A percentile compares a stretch with the other conserved stretches of the same genome.
These are phyloP conservation scores for Phylloporus arenicola DNA, from an alignment of 768 basidiomycete genomes.

Conservation along the genomic window DNA sequence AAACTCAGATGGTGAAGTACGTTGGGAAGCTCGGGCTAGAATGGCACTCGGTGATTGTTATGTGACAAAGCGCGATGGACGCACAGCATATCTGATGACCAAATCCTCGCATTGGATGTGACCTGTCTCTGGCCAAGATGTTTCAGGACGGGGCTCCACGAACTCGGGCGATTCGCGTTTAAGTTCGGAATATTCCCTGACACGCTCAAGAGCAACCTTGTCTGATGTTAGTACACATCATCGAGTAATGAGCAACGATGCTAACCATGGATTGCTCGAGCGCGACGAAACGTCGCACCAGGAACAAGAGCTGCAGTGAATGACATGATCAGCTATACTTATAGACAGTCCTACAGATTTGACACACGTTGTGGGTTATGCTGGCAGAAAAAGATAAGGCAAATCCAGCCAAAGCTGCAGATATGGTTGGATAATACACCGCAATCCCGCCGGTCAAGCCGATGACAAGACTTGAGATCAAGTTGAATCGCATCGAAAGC, in stretches of 20 bases:
- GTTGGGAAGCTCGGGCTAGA: conserved; percentile 77
- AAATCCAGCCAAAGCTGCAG: conserved; percentile 81
- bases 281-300: conserved; percentile 78
- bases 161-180: conserved; percentile 76
- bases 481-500: conserved; percentile 83
- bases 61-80: conserved; percentile 20
- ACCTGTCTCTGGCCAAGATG: conserved; percentile 73
- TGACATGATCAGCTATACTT: conserved; percentile 14
- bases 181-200: conserved; percentile 87
- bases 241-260: background rate
- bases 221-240: conserved; percentile 1
- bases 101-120: conserved; percentile 68
- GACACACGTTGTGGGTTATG: conserved; percentile 59
- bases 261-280: conserved; percentile 88
- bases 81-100: conserved; percentile 71
- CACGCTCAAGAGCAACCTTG: conserved; percentile 79
- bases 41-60: background rate
- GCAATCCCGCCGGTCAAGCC: conserved; percentile 67
- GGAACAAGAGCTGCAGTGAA: conserved; percentile 47
- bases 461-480: conserved; percentile 66
- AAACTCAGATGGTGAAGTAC: conserved; percentile 80
- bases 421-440: conserved; percentile 63
- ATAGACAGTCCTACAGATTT: background rate
- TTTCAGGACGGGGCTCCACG: conserved; percentile 76
- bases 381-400: conserved; percentile 79